Conservation (phyloP, 139 green algal genomes). For the Tetraselmis striata region DNA sequence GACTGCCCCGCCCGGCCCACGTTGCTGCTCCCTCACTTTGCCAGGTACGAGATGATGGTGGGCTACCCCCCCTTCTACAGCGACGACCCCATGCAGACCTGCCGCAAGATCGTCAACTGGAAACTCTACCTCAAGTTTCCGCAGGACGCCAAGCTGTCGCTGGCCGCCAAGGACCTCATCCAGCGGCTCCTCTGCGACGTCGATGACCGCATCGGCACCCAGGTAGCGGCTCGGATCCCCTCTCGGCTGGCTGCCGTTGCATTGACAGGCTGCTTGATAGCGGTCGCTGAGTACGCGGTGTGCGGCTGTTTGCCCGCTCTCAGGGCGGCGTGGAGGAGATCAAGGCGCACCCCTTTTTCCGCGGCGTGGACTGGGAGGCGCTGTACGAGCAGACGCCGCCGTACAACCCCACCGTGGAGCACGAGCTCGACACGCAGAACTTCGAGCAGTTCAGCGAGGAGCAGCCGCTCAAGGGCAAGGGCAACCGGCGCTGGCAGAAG, state of each 20-base stretch:
- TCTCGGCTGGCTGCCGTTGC: too few relatives aligned
- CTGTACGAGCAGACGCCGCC: slow-evolving; percentile 63
- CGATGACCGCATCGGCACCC: slow-evolving; percentile 81
- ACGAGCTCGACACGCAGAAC: slow-evolving; percentile 94
- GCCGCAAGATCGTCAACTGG: slow-evolving; percentile 94
- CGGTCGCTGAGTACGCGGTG: too few relatives aligned
- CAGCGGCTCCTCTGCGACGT: slow-evolving; percentile 87
- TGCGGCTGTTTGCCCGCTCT: neutral
- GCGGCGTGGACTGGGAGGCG: slow-evolving; percentile 71
- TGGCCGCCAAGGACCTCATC: slow-evolving; percentile 77
- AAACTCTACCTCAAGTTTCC: slow-evolving; percentile 83
- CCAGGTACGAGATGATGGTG: slow-evolving; percentile 97
- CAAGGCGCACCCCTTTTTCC: slow-evolving; percentile 87
- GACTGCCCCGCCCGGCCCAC: too few relatives aligned
- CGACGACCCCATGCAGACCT: slow-evolving; percentile 89
- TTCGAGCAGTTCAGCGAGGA: slow-evolving; percentile 97
- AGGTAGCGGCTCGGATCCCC: too few relatives aligned
- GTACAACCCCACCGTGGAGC: slow-evolving; percentile 68
- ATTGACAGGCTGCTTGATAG: too few relatives aligned
- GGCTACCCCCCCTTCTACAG: slow-evolving; percentile 96
- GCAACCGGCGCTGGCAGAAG: slow-evolving; percentile 12
- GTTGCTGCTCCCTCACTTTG: too few relatives aligned
- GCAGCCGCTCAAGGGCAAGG: neutral
- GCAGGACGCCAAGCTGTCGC: slow-evolving; percentile 40
- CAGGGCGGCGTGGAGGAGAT: slow-evolving; percentile 1